Evolutionary conservation across 208 protist genomes (phyloP).

Genomic region (Leishmania martiniquensis): DNA sequence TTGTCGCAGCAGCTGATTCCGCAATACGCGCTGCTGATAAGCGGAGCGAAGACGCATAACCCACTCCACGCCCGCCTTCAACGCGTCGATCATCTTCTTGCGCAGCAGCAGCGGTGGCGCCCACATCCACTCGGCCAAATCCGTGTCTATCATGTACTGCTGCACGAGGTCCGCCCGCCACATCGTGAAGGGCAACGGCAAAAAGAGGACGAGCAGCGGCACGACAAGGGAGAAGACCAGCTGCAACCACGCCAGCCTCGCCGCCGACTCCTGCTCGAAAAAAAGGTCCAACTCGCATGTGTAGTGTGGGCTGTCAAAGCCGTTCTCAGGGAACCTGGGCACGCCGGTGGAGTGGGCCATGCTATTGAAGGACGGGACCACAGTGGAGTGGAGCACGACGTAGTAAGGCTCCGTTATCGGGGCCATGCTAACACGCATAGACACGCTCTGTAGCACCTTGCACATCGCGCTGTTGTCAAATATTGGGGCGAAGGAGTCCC

Average conservation of each 20-base stretch:
- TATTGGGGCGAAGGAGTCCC: slow-evolving; percentile 53
- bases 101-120: slow-evolving; percentile 43
- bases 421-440: slow-evolving; percentile 44
- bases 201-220: slow-evolving; percentile 56
- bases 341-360: too few species aligned
- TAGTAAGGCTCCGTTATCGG: slow-evolving; percentile 32
- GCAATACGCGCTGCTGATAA: slow-evolving; percentile 15
- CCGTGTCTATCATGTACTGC: slow-evolving; percentile 45
- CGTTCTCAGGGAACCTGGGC: neutral
- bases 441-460: slow-evolving; percentile 52
- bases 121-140: slow-evolving; percentile 63
- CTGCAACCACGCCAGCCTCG: slow-evolving; percentile 22
- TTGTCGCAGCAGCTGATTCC: slow-evolving; percentile 26
- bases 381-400: slow-evolving; percentile 37
- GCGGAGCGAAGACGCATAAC: slow-evolving; percentile 20
- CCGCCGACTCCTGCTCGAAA: slow-evolving; percentile 35
- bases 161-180: slow-evolving; percentile 48
- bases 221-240: slow-evolving; percentile 54
- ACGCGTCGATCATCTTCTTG: slow-evolving; percentile 24
- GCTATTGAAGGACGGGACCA: neutral
- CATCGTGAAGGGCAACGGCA: slow-evolving; percentile 55
- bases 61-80: slow-evolving; percentile 13
- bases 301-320: slow-evolving; percentile 3
- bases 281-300: slow-evolving; percentile 50
- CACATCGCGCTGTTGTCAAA: slow-evolving; percentile 74